Evolutionary conservation across 805 yeast species (phyloP).

Genomic region (Sugiyamaella floridensis): DNA sequence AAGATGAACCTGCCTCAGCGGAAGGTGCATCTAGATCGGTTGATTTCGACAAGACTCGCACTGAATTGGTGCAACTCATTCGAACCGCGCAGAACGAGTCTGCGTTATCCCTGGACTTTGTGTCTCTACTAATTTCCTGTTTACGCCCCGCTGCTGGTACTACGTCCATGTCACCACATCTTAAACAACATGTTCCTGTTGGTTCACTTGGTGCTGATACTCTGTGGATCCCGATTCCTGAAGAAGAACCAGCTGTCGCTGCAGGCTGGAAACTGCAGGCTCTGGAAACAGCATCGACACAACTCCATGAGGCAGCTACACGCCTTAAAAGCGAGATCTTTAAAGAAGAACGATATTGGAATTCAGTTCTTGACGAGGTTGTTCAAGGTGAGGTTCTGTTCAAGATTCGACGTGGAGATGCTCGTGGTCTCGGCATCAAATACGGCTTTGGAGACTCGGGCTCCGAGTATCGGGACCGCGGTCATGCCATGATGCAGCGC

Average conservation of each 20-base stretch:
- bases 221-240: constrained; percentile 19
- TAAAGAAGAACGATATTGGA: constrained; percentile 67
- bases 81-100: constrained; percentile 78
- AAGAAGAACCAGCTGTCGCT: constrained; percentile 39
- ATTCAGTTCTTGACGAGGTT: constrained; percentile 38
- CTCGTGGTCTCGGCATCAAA: constrained; percentile 64
- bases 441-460: constrained; percentile 93
- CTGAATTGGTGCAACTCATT: constrained; percentile 21
- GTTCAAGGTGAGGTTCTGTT: constrained; percentile 53
- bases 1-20: constrained; percentile 21
- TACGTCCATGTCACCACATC: constrained; percentile 79
- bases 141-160: constrained; percentile 80
- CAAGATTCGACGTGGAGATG: constrained; percentile 53
- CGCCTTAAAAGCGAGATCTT: constrained; percentile 47
- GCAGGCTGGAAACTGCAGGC: constrained; percentile 84
- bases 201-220: constrained; percentile 53
- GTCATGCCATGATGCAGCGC: constrained; percentile 64
- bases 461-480: constrained; percentile 64
- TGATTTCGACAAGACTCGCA: constrained; percentile 23
- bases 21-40: neutral
- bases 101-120: constrained; percentile 78
- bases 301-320: constrained; percentile 45
- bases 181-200: constrained; percentile 64
- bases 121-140: constrained; percentile 73
- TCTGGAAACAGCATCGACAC: constrained; percentile 46